Evolutionary conservation across 208 protist species (phyloP).

Genomic region (Crithidia expoeki): DNA sequence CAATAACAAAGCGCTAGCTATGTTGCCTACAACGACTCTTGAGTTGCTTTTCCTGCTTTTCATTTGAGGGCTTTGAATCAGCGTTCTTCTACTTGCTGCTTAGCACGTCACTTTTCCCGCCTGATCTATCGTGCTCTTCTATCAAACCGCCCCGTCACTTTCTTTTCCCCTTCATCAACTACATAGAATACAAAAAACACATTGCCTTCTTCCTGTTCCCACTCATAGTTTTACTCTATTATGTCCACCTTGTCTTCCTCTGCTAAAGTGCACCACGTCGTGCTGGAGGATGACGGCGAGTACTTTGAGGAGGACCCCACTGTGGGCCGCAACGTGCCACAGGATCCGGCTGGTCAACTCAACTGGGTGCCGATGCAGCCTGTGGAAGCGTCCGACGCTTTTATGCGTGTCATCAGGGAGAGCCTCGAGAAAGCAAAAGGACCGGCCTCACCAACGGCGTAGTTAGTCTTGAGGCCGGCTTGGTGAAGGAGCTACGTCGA

Average conservation of each 20-base stretch:
- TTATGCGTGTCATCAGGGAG: conserved; percentile 31
- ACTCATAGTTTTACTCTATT: background rate
- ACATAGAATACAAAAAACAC: no score
- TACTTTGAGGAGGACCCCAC: conserved; percentile 86
- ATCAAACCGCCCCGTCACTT: background rate
- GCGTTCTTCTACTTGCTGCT: background rate
- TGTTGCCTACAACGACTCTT: no score
- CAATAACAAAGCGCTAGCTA: no score
- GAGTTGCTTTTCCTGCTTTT: no score
- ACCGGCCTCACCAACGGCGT: conserved; percentile 10
- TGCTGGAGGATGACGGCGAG: conserved; percentile 75
- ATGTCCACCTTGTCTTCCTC: conserved; percentile 8
- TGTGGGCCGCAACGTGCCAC: conserved; percentile 70
- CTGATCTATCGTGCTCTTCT: background rate
- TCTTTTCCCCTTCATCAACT: background rate
- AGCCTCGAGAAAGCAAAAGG: conserved; percentile 21
- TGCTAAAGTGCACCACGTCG: conserved; percentile 39
- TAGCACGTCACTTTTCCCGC: background rate
- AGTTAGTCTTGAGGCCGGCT: no score
- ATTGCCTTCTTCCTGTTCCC: background rate
- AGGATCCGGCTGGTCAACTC: conserved; percentile 51
- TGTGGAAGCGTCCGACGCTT: conserved; percentile 24
- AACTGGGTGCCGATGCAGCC: conserved; percentile 52
- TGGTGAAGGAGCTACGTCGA: no score
- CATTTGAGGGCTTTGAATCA: no score